Percentiles rank a stretch among this genome's conserved stretches.
These are phyloP conservation scores for Lentinula boryana DNA, from an alignment of 768 basidiomycete species.

Conservation along the genomic window DNA sequence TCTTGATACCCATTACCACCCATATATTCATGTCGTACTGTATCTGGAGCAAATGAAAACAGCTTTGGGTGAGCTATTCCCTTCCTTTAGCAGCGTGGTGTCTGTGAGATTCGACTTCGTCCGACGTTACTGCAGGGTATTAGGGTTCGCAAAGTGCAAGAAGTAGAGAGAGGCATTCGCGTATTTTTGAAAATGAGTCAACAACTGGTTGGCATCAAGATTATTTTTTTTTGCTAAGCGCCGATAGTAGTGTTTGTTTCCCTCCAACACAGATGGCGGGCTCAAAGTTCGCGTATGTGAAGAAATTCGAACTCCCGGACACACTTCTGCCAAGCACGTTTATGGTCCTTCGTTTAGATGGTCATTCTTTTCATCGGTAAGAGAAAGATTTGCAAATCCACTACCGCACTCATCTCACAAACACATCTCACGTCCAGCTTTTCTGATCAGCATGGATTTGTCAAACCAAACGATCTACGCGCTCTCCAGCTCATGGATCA, in stretches of 20 bases:
- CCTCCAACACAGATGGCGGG: constrained; percentile 62
- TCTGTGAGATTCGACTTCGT: no score
- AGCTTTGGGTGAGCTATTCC: constrained; percentile 6
- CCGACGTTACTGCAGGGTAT: no score
- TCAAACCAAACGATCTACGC: constrained; percentile 87
- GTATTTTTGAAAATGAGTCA: no score
- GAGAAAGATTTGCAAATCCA: background rate
- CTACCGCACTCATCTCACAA: no score
- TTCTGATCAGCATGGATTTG: constrained; percentile 74
- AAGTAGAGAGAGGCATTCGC: background rate
- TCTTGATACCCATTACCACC: constrained; percentile 1
- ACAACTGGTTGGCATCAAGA: no score
- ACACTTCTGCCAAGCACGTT: constrained; percentile 77
- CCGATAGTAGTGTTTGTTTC: no score
- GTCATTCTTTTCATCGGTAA: constrained; percentile 90
- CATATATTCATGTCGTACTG: constrained; percentile 2
- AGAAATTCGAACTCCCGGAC: constrained; percentile 85
- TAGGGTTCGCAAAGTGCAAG: background rate
- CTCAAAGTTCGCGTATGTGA: constrained; percentile 89
- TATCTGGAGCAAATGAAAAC: constrained; percentile 7
- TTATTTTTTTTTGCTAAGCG: no score
- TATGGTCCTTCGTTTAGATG: constrained; percentile 84
- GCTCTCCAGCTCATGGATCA: constrained; percentile 90
- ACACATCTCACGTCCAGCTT: constrained; percentile 44
- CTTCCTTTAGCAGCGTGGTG: background rate